These are phyloP conservation scores for Zasmidium citrigriseum DNA, from an alignment of 2,329 filamentous ascomycete genomes.

Conservation along the genomic window DNA sequence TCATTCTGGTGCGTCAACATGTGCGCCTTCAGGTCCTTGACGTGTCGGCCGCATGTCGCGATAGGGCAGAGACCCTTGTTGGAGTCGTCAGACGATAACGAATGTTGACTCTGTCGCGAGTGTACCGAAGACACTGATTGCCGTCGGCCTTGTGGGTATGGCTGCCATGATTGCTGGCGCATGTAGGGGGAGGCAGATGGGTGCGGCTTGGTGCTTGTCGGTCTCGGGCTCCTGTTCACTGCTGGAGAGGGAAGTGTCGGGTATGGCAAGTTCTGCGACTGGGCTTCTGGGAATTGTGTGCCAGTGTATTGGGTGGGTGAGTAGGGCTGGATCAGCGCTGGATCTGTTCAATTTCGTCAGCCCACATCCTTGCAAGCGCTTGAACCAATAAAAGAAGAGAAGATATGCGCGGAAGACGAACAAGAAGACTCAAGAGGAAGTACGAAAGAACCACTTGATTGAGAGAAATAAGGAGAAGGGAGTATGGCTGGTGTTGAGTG, in stretches of 20 bases:
- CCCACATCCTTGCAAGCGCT: not conserved
- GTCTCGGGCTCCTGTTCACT: slow-evolving; percentile 55
- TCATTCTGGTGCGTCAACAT: slow-evolving; percentile 93
- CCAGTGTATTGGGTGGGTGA: slow-evolving; percentile 43
- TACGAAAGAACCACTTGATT: slow-evolving; percentile 38
- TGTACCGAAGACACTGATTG: slow-evolving; percentile 71
- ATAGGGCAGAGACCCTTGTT: slow-evolving; percentile 76
- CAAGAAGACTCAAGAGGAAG: slow-evolving; percentile 42
- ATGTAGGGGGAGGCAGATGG: slow-evolving; percentile 69
- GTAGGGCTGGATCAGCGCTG: slow-evolving; percentile 59
- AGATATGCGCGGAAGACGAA: slow-evolving; percentile 39
- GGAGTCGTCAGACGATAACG: slow-evolving; percentile 39
- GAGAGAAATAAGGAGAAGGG: slow-evolving; percentile 37
- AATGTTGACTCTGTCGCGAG: slow-evolving; percentile 60
- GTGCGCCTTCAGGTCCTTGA: slow-evolving; percentile 91
- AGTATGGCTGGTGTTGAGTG: slow-evolving; percentile 20
- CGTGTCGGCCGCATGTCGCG: slow-evolving; percentile 79
- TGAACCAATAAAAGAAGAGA: slow-evolving; percentile 20
- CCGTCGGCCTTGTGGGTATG: slow-evolving; percentile 57
- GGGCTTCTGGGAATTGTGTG: slow-evolving; percentile 44
- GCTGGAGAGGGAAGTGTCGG: slow-evolving; percentile 62
- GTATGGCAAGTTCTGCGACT: slow-evolving; percentile 44
- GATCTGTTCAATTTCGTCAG: slow-evolving; percentile 46
- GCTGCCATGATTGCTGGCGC: slow-evolving; percentile 56
- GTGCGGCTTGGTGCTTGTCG: slow-evolving; percentile 35